Conservation (phyloP, 371 early-diverging fungal species). For the Mortierella sp. region DNA sequence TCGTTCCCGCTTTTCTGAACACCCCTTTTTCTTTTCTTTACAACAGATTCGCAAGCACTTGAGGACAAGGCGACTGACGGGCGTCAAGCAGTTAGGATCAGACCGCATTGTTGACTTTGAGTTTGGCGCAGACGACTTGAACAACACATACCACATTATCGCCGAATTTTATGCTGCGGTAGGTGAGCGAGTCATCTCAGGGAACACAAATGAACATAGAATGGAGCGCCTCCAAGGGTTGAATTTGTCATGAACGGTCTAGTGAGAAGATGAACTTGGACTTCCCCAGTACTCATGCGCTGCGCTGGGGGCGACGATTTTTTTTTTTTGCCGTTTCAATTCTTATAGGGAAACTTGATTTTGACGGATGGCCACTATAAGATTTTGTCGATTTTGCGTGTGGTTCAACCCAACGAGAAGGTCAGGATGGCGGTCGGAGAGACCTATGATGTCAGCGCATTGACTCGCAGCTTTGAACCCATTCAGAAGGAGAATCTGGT, state of each 20-base stretch:
- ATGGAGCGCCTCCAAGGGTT: not conserved
- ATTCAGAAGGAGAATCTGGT: slow-evolving; percentile 71
- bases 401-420: slow-evolving; percentile 85
- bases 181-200: slow-evolving; percentile 38
- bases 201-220: not conserved
- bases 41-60: slow-evolving; percentile 91
- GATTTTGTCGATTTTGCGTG: slow-evolving; percentile 89
- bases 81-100: slow-evolving; percentile 88
- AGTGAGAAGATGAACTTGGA: not conserved
- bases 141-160: slow-evolving; percentile 89
- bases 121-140: slow-evolving; percentile 82
- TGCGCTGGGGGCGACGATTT: not conserved
- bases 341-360: slow-evolving; percentile 90
- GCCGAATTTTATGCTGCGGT: slow-evolving; percentile 94
- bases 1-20: not conserved
- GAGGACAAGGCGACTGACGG: slow-evolving; percentile 84
- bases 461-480: slow-evolving; percentile 72
- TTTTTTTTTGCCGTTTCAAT: not conserved
- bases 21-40: not conserved
- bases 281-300: not conserved
- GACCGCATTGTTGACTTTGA: slow-evolving; percentile 96
- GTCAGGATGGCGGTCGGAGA: slow-evolving; percentile 86
- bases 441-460: slow-evolving; percentile 70
- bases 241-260: not conserved
- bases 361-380: slow-evolving; percentile 91